phyloP scores from a whole-genome alignment of 495 filamentous ascomycete species.

The Articulospora tetracladia region DNA sequence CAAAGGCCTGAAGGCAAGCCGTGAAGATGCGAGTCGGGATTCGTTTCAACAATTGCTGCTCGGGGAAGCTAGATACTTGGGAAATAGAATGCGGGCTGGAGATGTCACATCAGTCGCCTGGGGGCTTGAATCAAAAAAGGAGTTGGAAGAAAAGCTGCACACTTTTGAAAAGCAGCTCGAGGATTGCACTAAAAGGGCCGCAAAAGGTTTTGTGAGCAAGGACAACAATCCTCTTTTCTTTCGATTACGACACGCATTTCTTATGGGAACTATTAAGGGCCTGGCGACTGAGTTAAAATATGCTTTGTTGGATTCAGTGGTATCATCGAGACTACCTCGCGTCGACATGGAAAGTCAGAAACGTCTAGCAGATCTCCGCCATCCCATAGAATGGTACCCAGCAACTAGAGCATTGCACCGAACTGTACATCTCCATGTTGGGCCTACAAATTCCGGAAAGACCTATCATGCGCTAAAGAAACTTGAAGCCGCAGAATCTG shows the following conservation, averaged over 20 bases:
- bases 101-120: not conserved
- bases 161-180: conserved; percentile 22
- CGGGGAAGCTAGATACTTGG: not conserved
- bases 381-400: conserved; percentile 89
- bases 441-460: conserved; percentile 97
- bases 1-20: not conserved
- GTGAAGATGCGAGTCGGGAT: not conserved
- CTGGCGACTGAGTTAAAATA: conserved; percentile 57
- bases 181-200: conserved; percentile 18
- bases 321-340: conserved; percentile 24
- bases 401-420: conserved; percentile 72
- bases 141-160: conserved; percentile 13
- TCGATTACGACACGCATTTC: conserved; percentile 54
- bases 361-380: conserved; percentile 72
- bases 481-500: conserved; percentile 69
- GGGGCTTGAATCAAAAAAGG: conserved; percentile 4
- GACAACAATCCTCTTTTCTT: conserved; percentile 46
- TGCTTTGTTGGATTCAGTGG: conserved; percentile 39
- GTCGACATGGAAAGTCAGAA: conserved; percentile 46
- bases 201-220: conserved; percentile 5
- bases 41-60: not conserved
- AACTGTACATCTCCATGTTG: conserved; percentile 88
- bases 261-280: conserved; percentile 40
- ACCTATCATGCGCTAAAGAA: conserved; percentile 91
- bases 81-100: not conserved